Evolutionary conservation across 768 basidiomycete species (phyloP).

Genomic region (Russula olivacea): DNA sequence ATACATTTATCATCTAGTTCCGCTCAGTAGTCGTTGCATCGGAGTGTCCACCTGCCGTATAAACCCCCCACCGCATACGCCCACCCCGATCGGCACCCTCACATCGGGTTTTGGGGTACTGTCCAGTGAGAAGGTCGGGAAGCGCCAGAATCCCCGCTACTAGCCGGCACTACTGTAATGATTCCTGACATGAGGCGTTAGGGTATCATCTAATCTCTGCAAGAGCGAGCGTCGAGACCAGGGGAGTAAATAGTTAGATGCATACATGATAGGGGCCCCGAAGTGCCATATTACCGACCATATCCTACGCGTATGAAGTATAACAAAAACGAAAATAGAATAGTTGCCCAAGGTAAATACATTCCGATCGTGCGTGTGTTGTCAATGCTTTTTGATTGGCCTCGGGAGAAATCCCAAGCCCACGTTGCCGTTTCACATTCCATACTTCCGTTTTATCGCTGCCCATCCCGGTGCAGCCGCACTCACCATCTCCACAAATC

Average conservation of each 20-base stretch:
- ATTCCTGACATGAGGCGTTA: slow-evolving; percentile 13
- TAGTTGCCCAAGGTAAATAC: slow-evolving; percentile 15
- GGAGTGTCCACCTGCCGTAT: neutral
- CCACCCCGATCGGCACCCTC: slow-evolving; percentile 19
- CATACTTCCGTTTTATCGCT: slow-evolving; percentile 69
- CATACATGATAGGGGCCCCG: slow-evolving; percentile 4
- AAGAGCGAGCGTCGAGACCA: neutral
- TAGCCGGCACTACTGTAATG: slow-evolving; percentile 7
- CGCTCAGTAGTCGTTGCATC: neutral
- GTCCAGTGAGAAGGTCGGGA: slow-evolving; percentile 11
- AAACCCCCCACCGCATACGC: slow-evolving; percentile 5
- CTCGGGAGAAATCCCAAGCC: slow-evolving; percentile 4
- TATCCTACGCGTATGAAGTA: slow-evolving; percentile 16
- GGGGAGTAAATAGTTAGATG: slow-evolving; percentile 6
- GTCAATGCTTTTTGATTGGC: slow-evolving; percentile 12
- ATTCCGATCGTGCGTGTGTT: slow-evolving; percentile 10
- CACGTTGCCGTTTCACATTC: slow-evolving; percentile 38
- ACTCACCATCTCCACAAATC: slow-evolving; percentile 56
- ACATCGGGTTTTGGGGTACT: slow-evolving; percentile 19
- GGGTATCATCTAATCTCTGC: slow-evolving; percentile 3
- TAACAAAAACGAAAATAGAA: slow-evolving; percentile 3
- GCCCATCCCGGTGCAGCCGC: slow-evolving; percentile 67
- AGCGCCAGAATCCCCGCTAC: slow-evolving; percentile 7
- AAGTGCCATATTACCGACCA: slow-evolving; percentile 8
- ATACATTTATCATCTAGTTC: neutral